A percentile compares a stretch with the other conserved stretches of the same genome.
These are phyloP conservation scores for Rhizophagus clarus DNA, from an alignment of 192 early-diverging fungal genomes.

Conservation along the genomic window DNA sequence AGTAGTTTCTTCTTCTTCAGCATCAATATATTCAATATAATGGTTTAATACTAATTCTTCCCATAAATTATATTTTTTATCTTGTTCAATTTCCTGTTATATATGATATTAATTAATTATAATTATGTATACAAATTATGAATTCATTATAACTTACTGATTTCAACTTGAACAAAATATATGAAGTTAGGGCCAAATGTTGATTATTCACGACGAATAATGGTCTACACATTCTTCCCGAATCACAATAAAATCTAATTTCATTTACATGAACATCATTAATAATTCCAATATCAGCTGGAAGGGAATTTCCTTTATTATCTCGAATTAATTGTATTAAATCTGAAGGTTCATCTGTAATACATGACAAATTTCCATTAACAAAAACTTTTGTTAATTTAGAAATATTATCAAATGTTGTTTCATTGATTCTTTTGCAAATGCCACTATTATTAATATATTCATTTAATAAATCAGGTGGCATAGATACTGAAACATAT, in stretches of 20 bases:
- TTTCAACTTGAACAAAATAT: slow-evolving; percentile 58
- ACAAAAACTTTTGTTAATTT: slow-evolving; percentile 92
- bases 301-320: slow-evolving; percentile 76
- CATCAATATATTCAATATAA: slow-evolving; percentile 93
- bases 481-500: slow-evolving; percentile 86
- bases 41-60: slow-evolving; percentile 75
- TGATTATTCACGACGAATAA: slow-evolving; percentile 87
- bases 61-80: slow-evolving; percentile 47
- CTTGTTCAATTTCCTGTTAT: not conserved
- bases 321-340: slow-evolving; percentile 78
- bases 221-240: slow-evolving; percentile 92
- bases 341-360: slow-evolving; percentile 86
- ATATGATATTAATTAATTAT: not conserved
- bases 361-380: slow-evolving; percentile 97
- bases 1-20: slow-evolving; percentile 97
- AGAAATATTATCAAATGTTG: not conserved
- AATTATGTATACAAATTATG: not conserved
- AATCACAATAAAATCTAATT: slow-evolving; percentile 92
- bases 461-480: slow-evolving; percentile 76
- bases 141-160: slow-evolving; percentile 26
- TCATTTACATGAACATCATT: slow-evolving; percentile 94
- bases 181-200: slow-evolving; percentile 64
- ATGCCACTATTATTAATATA: slow-evolving; percentile 92
- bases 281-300: slow-evolving; percentile 90
- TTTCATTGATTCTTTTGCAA: slow-evolving; percentile 64